Conservation (phyloP, 1,284 basidiomycete species). For the Stereum hirsutum region DNA sequence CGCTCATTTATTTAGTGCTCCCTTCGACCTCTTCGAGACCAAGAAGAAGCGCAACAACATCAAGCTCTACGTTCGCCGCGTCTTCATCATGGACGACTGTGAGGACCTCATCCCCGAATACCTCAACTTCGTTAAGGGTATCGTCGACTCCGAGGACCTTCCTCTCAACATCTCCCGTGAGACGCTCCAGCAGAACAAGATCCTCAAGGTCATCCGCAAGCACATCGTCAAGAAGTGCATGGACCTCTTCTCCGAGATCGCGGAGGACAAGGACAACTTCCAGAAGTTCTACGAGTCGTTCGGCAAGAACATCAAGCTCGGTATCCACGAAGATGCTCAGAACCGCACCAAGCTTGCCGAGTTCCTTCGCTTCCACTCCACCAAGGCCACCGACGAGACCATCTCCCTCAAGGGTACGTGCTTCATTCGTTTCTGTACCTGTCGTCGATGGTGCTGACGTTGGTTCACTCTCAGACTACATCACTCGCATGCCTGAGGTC, state of each 20-base stretch:
- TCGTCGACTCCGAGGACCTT: slow-evolving; percentile 99
- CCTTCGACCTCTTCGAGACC: slow-evolving; percentile 99
- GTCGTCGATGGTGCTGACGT: slow-evolving; percentile 6
- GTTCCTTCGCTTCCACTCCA: slow-evolving; percentile 98
- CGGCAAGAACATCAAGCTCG: slow-evolving; percentile 97
- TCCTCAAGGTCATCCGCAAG: slow-evolving; percentile 98
- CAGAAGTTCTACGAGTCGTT: slow-evolving; percentile 95
- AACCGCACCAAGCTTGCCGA: slow-evolving; percentile 99
- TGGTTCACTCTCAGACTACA: slow-evolving; percentile 67
- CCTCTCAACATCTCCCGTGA: slow-evolving; percentile 99
- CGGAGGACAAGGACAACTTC: slow-evolving; percentile 99
- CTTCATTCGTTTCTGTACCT: not conserved
- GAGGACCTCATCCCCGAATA: slow-evolving; percentile 99
- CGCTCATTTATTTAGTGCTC: slow-evolving; percentile 49
- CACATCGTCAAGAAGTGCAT: slow-evolving; percentile 98
- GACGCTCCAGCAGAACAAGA: slow-evolving; percentile 99
- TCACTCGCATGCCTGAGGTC: slow-evolving; percentile 98
- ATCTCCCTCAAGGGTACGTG: slow-evolving; percentile 85
- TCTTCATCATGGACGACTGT: slow-evolving; percentile 99
- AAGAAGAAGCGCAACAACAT: slow-evolving; percentile 99
- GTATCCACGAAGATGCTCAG: slow-evolving; percentile 98
- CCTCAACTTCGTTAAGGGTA: slow-evolving; percentile 99
- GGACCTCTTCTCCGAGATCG: slow-evolving; percentile 93
- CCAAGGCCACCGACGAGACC: slow-evolving; percentile 89
- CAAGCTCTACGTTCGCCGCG: slow-evolving; percentile 99